Conservation (phyloP, 1,139 yeast species). For the Suhomyces coccinellae region DNA sequence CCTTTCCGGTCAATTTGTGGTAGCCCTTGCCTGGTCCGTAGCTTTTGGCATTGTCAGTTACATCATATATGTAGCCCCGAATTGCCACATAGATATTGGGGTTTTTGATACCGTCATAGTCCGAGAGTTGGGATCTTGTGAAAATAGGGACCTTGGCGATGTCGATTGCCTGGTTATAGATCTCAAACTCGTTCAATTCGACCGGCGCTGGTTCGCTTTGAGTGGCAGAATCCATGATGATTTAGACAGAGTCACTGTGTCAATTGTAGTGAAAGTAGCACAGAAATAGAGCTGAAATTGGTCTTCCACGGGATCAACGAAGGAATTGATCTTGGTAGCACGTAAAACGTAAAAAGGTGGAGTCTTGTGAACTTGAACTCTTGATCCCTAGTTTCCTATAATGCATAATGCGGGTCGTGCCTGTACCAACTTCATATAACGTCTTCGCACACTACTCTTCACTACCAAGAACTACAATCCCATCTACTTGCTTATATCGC, state of each 20-base stretch:
- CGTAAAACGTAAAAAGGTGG: too few species aligned
- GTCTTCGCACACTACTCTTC: background rate
- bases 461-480: background rate
- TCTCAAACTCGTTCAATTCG: slow-evolving; percentile 12
- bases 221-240: background rate
- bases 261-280: background rate
- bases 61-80: slow-evolving; percentile 77
- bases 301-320: too few species aligned
- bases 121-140: slow-evolving; percentile 36
- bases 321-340: too few species aligned
- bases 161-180: slow-evolving; percentile 22
- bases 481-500: background rate
- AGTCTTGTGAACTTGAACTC: too few species aligned
- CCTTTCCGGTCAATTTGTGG: slow-evolving; percentile 72
- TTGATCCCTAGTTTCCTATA: too few species aligned
- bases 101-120: slow-evolving; percentile 34
- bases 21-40: slow-evolving; percentile 81
- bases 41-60: slow-evolving; percentile 58
- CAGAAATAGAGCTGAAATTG: too few species aligned
- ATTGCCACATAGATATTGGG: slow-evolving; percentile 65
- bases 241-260: background rate
- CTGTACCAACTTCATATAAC: slow-evolving; percentile 1
- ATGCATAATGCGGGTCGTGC: background rate
- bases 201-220: background rate
- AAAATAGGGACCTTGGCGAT: slow-evolving; percentile 32